Base-by-base conservation (phyloP, 768 basidiomycete species). In the Lyophyllum shimeji region DNA sequence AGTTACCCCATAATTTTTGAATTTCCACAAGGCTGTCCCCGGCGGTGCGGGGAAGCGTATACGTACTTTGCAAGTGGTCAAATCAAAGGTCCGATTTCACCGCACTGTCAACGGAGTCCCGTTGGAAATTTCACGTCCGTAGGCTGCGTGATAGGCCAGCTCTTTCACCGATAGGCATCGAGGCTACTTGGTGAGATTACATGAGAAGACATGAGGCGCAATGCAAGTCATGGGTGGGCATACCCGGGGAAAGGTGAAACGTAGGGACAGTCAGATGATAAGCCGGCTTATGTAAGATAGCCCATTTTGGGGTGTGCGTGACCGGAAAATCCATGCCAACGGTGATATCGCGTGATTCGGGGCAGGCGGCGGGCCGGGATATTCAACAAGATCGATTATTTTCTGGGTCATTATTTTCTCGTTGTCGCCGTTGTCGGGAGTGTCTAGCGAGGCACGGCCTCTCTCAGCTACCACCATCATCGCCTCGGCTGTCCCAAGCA, bases 341-440 rank as follows among this genome's bases (percentile, higher is more conserved):
- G 24, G 39, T 46, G 43, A 20, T 25, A 27, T 31, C 58, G 49
- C 58, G 53, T 59, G 58, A 54, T 54, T 46, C 50, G 58, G 53
- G 15, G 21, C 3, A 37, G 18, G 7, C 34, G 31, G 7, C 58
- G 58, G 58, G 13, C 58, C 58, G 58, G 58, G 17, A 46, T 34
- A 23, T 54, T 46, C 52, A 50, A 47, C 50, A 55, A 51, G 50
- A 52, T 55, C 54, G 54, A 59, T 59, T 59, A 59, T 59, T 59
- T 55, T 59, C 39, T 54, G 50, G n/a, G 15, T 33, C 25, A 45
- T 52, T 37, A 25, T 37, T 44, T 44, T 59, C 51, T 52, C 29
- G 39, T 52, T 48, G 31, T 20, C 37, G 58, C 27, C 33, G 13
- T 21, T 27, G 46, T 29, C 46, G 25, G 15, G 18, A 37, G 15